Base-by-base conservation (phyloP, 441 rosid species). In the Macaranga tanarius region DNA sequence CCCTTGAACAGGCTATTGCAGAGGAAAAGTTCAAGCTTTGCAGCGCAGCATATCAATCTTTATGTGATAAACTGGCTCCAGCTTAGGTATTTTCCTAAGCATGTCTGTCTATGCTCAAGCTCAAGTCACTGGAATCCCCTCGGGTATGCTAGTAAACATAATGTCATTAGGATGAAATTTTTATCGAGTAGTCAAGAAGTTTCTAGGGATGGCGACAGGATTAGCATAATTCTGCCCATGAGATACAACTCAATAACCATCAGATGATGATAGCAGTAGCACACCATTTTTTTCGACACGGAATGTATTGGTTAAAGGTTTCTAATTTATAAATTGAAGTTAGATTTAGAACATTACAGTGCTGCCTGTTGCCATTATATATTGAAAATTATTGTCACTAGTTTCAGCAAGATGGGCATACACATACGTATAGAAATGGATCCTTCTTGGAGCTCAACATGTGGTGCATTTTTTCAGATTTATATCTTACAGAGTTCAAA, bases 1-100 rank as follows among this genome's bases (percentile, higher is more conserved):
- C 71, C 45, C 65, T 75, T 72, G 69, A 71, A 79, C 88, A 92
- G 99, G 92, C 74, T 0, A 81, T 88, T 65, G 99, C 97, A 2
- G 99, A 90, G 85, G 97, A 91, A 80, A 92, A 88, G 83, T 95
- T 95, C 91, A 95, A 95, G 89, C 84, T 80, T 65, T 92, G 98
- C 79, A 90, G 97, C 74, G 91, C 89, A 23, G 97, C 99, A 26
- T 92, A 95, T 76, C 87, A 90, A 80, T 85, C 97, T 51, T 75
- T 92, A 79, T 84, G 99, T 19, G 88, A 89, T 67, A 88, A 88
- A 80, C 86, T 95, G 77, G 84, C 84, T 0, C 71, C 83, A 69
- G 81, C 81, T 79, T 87, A 82, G 80, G 65, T 69, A 58, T 40
- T 50, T 34, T 58, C 28, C 8, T 17, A 15, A 26, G 59, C 55